Percentiles rank a stretch among this genome's conserved stretches.
Conservation (phyloP, 805 yeast species). For the Pichia cabralensis region DNA sequence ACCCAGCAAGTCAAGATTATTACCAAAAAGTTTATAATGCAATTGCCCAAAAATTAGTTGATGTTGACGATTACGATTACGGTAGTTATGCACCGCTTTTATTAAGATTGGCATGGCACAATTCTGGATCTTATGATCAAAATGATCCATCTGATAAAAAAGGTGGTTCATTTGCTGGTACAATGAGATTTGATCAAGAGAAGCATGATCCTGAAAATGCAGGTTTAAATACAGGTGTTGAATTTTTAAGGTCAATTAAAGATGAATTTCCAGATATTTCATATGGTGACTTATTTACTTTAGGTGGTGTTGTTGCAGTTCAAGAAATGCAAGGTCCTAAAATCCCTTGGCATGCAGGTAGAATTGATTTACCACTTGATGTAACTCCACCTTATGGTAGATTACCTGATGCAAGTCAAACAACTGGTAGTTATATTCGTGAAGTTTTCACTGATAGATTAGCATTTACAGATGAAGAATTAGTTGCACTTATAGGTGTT, state of each 20-base stretch:
- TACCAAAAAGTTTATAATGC: slow-evolving; percentile 64
- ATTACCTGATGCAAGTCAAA: slow-evolving; percentile 40
- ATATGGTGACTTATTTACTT: slow-evolving; percentile 62
- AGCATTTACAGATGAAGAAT: slow-evolving; percentile 39
- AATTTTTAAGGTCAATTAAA: slow-evolving; percentile 45
- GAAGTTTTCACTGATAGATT: slow-evolving; percentile 32
- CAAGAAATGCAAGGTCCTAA: slow-evolving; percentile 59
- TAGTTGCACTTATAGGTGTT: slow-evolving; percentile 36
- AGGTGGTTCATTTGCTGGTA: slow-evolving; percentile 43
- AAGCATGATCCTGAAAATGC: slow-evolving; percentile 39
- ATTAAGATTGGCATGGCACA: slow-evolving; percentile 41
- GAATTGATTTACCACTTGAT: slow-evolving; percentile 28
- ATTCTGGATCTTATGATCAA: slow-evolving; percentile 38
- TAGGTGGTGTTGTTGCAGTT: slow-evolving; percentile 57
- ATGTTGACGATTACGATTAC: slow-evolving; percentile 47
- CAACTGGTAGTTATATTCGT: slow-evolving; percentile 34
- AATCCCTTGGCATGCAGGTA: slow-evolving; percentile 47
- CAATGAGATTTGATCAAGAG: slow-evolving; percentile 44
- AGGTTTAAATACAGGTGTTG: slow-evolving; percentile 44
- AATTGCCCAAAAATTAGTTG: slow-evolving; percentile 53
- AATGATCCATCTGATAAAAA: slow-evolving; percentile 29
- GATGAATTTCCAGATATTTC: slow-evolving; percentile 49
- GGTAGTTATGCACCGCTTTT: slow-evolving; percentile 46
- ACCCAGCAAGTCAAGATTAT: slow-evolving; percentile 34
- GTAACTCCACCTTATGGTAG: slow-evolving; percentile 38